phyloP scores from a whole-genome alignment of 352 stramenopile species.

The Pythium volutum region DNA sequence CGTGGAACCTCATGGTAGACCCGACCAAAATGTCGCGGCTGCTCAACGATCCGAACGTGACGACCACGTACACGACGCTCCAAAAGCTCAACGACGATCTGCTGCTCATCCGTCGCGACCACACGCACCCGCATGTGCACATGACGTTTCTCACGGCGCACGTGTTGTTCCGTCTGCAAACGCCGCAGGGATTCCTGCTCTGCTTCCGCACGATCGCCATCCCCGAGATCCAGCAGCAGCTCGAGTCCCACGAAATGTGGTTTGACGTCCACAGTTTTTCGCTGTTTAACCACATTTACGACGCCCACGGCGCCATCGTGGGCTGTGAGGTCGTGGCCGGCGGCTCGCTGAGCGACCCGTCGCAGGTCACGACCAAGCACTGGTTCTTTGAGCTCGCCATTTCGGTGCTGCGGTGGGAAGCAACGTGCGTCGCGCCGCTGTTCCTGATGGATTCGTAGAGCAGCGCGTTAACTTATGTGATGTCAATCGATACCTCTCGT shows the following conservation, averaged over 20 bases:
- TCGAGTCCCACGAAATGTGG: constrained; percentile 50
- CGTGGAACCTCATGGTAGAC: constrained; percentile 29
- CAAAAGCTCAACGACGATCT: constrained; percentile 55
- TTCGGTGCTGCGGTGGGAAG: constrained; percentile 59
- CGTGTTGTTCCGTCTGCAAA: constrained; percentile 62
- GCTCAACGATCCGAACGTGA: constrained; percentile 46
- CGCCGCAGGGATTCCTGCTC: constrained; percentile 46
- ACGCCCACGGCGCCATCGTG: constrained; percentile 31
- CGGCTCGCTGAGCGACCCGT: constrained; percentile 47
- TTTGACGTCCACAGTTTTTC: constrained; percentile 67
- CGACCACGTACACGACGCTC: constrained; percentile 42
- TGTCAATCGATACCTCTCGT: too few species aligned
- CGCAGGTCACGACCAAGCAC: constrained; percentile 49
- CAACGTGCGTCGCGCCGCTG: constrained; percentile 23
- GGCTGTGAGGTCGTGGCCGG: constrained; percentile 55
- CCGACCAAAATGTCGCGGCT: constrained; percentile 37
- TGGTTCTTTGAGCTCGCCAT: constrained; percentile 71
- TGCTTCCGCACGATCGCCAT: constrained; percentile 59
- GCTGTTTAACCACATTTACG: constrained; percentile 51
- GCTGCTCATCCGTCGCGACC: constrained; percentile 53
- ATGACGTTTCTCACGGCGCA: constrained; percentile 57
- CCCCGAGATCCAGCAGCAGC: constrained; percentile 38
- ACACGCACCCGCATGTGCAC: constrained; percentile 38
- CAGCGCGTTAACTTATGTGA: background rate
- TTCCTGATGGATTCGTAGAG: constrained; percentile 14